Evolutionary conservation across 2,329 filamentous ascomycete species (phyloP).

Genomic region (Penicillium sp.): DNA sequence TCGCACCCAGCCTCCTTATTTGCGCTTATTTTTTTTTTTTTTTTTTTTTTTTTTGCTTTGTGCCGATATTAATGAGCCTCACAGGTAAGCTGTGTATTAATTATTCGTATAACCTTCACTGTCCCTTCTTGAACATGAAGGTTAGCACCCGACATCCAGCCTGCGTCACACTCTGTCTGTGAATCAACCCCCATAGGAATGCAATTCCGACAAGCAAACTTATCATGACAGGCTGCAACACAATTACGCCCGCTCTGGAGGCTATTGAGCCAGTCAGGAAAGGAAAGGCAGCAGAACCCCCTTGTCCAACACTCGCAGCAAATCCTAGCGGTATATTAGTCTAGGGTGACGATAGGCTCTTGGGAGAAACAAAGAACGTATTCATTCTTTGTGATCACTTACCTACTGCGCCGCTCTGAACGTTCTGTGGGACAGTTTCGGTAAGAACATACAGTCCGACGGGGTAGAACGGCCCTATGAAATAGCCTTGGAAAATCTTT

Average conservation of each 20-base stretch:
- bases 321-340: slow-evolving; percentile 24
- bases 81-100: too few species aligned
- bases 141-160: too few species aligned
- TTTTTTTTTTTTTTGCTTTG: too few species aligned
- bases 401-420: slow-evolving; percentile 31
- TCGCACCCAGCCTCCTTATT: too few species aligned
- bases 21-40: too few species aligned
- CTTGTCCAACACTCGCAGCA: slow-evolving; percentile 28
- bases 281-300: slow-evolving; percentile 30
- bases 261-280: slow-evolving; percentile 32
- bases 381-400: slow-evolving; percentile 6
- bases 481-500: slow-evolving; percentile 24
- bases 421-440: slow-evolving; percentile 27
- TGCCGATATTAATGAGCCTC: too few species aligned
- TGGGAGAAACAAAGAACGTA: too few species aligned
- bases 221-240: slow-evolving; percentile 32
- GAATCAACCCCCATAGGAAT: slow-evolving; percentile 29
- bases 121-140: too few species aligned
- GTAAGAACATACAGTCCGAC: slow-evolving; percentile 31
- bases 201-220: slow-evolving; percentile 27
- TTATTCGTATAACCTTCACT: too few species aligned
- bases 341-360: too few species aligned
- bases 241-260: slow-evolving; percentile 28
- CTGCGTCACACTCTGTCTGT: slow-evolving; percentile 9
- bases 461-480: slow-evolving; percentile 32